phyloP scores from a whole-genome alignment of 352 stramenopile species.

The Phytophthora cactorum region DNA sequence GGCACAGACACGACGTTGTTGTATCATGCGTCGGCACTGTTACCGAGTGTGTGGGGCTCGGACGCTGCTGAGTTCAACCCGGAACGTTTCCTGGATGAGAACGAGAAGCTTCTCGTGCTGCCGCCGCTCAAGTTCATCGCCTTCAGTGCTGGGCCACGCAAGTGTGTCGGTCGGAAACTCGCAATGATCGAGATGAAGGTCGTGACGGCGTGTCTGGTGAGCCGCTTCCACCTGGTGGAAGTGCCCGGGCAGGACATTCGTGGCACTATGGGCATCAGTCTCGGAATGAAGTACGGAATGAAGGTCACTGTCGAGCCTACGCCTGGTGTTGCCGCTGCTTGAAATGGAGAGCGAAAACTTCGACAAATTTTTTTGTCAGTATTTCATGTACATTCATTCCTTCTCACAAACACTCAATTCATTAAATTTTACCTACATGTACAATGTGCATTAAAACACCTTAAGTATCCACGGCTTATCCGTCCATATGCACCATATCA shows the following conservation, averaged over 20 bases:
- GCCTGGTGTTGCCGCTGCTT: constrained; percentile 22
- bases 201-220: constrained; percentile 54
- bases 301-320: constrained; percentile 35
- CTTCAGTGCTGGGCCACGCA: constrained; percentile 44
- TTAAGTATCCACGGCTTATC: background rate
- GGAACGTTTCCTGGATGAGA: constrained; percentile 49
- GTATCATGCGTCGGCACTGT: constrained; percentile 48
- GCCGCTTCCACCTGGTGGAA: constrained; percentile 56
- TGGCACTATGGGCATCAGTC: constrained; percentile 51
- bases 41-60: constrained; percentile 47
- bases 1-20: constrained; percentile 45
- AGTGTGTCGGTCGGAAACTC: constrained; percentile 49
- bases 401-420: background rate
- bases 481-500: constrained; percentile 4
- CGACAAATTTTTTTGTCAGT: no score
- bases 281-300: constrained; percentile 55
- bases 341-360: background rate
- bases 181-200: constrained; percentile 86
- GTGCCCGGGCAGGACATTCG: constrained; percentile 45
- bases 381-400: background rate
- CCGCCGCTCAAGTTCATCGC: constrained; percentile 44
- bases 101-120: constrained; percentile 32
- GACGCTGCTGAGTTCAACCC: constrained; percentile 51
- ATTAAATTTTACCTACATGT: background rate
- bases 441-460: background rate